Percentiles rank a stretch among this genome's conserved stretches.
Evolutionary conservation across 495 filamentous ascomycete species (phyloP).

Genomic region (Astrocystis sublimbata): DNA sequence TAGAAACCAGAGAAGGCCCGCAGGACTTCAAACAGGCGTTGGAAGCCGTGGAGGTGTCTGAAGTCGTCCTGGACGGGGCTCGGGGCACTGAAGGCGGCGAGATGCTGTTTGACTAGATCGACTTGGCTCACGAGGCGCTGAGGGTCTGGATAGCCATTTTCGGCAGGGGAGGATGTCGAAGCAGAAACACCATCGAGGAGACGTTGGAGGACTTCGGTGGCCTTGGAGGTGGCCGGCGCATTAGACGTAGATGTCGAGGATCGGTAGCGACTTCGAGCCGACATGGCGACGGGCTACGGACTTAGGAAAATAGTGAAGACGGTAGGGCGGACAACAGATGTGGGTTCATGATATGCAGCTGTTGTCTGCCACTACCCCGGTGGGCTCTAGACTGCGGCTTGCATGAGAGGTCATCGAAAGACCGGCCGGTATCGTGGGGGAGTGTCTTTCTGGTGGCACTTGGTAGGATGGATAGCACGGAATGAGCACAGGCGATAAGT

Average conservation of each 20-base stretch:
- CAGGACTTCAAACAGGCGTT: constrained; percentile 66
- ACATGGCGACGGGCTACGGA: constrained; percentile 42
- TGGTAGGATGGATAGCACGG: background rate
- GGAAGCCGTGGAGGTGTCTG: constrained; percentile 78
- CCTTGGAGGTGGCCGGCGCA: constrained; percentile 54
- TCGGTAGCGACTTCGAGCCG: constrained; percentile 54
- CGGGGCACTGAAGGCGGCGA: constrained; percentile 47
- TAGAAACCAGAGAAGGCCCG: constrained; percentile 71
- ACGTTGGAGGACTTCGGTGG: constrained; percentile 60
- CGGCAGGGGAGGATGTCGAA: constrained; percentile 20
- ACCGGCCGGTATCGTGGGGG: background rate
- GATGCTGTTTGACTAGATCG: constrained; percentile 47
- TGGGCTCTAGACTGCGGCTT: constrained; percentile 35
- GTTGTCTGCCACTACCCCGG: constrained; percentile 28
- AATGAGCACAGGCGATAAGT: background rate
- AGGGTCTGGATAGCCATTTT: constrained; percentile 44
- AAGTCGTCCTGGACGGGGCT: constrained; percentile 71
- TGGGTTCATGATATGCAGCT: constrained; percentile 28
- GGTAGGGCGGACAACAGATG: constrained; percentile 19
- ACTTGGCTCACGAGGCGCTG: constrained; percentile 41
- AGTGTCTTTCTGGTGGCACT: too few species aligned
- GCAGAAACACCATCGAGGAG: constrained; percentile 56
- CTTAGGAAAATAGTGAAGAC: constrained; percentile 21
- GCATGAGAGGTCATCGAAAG: constrained; percentile 36
- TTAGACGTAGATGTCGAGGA: constrained; percentile 63